phyloP scores from a whole-genome alignment of 2,329 filamentous ascomycete species.

The Pseudocercospora fijiensis region DNA sequence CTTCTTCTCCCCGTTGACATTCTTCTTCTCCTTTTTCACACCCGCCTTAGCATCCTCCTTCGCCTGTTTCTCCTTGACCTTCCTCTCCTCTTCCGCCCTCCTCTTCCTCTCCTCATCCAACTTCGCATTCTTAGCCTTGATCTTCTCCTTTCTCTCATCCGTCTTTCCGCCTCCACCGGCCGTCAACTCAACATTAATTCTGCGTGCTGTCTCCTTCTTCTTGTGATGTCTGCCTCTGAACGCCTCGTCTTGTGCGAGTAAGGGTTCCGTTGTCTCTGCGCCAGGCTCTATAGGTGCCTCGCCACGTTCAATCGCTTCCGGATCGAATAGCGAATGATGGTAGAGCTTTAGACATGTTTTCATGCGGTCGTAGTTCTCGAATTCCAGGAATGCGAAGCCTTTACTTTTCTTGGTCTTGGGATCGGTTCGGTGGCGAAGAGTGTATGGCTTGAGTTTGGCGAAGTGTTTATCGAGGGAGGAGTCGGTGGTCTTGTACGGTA shows the following conservation, averaged over 20 bases:
- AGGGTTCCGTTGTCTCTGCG: conserved; percentile 11
- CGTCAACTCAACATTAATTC: conserved; percentile 92
- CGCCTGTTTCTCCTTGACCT: conserved; percentile 46
- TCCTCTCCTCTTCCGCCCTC: conserved; percentile 50
- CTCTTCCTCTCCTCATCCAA: conserved; percentile 67
- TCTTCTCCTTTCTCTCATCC: conserved; percentile 68
- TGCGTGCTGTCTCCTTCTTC: conserved; percentile 58
- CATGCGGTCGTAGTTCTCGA: conserved; percentile 82
- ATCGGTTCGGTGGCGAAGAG: conserved; percentile 71
- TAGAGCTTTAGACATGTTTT: conserved; percentile 88
- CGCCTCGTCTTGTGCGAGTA: conserved; percentile 13
- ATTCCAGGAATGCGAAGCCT: conserved; percentile 86
- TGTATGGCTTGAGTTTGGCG: conserved; percentile 66
- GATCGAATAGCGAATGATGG: conserved; percentile 77
- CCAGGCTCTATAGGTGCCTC: conserved; percentile 16
- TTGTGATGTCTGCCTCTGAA: conserved; percentile 29
- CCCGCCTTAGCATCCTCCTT: conserved; percentile 39
- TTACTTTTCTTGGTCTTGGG: conserved; percentile 64
- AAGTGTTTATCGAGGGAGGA: conserved; percentile 73
- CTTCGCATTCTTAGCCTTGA: conserved; percentile 81
- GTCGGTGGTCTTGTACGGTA: conserved; percentile 78
- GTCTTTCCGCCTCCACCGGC: conserved; percentile 84
- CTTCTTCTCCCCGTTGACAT: conserved; percentile 39
- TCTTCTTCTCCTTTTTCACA: conserved; percentile 28
- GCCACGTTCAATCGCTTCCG: conserved; percentile 26